Evolutionary conservation across 148 eudicot species (phyloP), one percentile per base, ranked within the genome.

Genomic region (Arctostaphylos glauca): DNA sequence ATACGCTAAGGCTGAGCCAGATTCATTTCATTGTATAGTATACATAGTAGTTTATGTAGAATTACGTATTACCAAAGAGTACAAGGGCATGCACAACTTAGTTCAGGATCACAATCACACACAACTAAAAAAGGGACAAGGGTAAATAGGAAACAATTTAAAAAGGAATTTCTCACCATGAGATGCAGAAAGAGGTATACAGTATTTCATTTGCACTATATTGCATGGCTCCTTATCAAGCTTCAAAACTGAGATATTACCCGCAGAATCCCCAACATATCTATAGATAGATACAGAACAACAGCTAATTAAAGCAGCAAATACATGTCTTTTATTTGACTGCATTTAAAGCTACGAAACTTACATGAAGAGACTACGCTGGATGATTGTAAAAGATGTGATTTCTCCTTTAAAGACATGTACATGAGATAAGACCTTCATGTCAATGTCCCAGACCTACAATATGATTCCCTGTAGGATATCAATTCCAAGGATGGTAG

Each of bases 371-470:
- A 83, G 84, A 81, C 87, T 87, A 10, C 84, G 94, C 48, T 85
- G 98, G 81, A 94, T n/a, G 75, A 89, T 83, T 6, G 91, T 74
- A 55, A 93, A 78, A 74, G 97, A 90, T 66, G 98, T 88, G 82
- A 96, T 90, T 78, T 91, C 96, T 84, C 83, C 89, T 75, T 81
- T 84, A 82, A 77, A 90, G 79, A 84, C 84, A 78, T 94, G 91
- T 43, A 87, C 89, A 84, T 88, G 83, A 82, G 86, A 83, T 87
- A 94, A 76, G 21, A 85, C 49, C 85, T 88, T 93, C 75, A 73
- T 90, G n/a, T 93, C 91, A 62, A 93, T 64, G 79, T 93, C 93
- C 99, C 99, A 96, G 25, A 93, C 97, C 99, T 96, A 85, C 82
- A 78, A 43, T 47, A 64, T 38, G 74, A 82, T 66, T 80, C 16